These are phyloP conservation scores for Erigeron canadensis DNA, from an alignment of 129 eudicot species.

Conservation along the genomic window DNA sequence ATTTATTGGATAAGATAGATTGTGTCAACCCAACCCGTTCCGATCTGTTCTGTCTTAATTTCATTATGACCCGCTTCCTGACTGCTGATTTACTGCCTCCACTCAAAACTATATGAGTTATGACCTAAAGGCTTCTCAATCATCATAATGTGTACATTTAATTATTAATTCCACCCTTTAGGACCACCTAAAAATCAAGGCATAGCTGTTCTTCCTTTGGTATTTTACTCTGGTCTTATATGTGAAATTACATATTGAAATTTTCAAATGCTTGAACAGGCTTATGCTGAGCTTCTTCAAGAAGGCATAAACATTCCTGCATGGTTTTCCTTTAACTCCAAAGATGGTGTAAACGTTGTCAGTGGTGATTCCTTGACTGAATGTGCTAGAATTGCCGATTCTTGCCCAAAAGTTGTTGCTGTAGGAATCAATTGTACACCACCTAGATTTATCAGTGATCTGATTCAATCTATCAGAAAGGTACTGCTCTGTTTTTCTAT, in stretches of 20 bases:
- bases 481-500: conserved; percentile 36
- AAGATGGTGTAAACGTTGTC: conserved; percentile 92
- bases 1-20: too few species aligned
- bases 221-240: not conserved
- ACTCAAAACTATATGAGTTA: too few species aligned
- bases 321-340: conserved; percentile 91
- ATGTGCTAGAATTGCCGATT: conserved; percentile 72
- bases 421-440: conserved; percentile 98
- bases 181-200: not conserved
- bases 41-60: too few species aligned
- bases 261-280: conserved; percentile 39
- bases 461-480: conserved; percentile 69
- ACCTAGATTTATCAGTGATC: conserved; percentile 75
- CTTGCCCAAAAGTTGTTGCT: conserved; percentile 74
- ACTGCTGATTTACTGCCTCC: too few species aligned
- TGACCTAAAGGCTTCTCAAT: not conserved
- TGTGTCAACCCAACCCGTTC: too few species aligned
- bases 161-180: not conserved
- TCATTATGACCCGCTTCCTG: too few species aligned
- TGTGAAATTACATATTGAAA: not conserved
- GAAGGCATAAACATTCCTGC: conserved; percentile 73
- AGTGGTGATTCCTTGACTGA: conserved; percentile 88
- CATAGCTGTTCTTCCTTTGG: not conserved
- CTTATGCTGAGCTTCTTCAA: conserved; percentile 77
- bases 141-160: not conserved